Evolutionary conservation across 2,329 filamentous ascomycete genomes (phyloP), one percentile per base, ranked within the genome.

Genomic region (Graphilbum sp.): DNA sequence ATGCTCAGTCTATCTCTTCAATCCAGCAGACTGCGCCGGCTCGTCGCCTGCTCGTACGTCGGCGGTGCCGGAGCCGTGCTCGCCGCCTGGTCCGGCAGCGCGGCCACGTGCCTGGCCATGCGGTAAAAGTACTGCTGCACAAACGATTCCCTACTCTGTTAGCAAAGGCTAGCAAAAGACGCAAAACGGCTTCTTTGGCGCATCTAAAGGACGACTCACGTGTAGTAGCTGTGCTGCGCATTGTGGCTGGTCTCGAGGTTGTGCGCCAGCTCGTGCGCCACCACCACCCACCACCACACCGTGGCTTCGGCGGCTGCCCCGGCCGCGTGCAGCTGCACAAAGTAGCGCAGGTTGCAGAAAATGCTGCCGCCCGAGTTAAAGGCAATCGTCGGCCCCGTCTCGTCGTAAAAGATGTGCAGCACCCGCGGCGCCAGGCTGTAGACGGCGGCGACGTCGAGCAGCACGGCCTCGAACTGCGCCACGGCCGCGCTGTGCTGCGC

Each of bases 181-280:
- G 21, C 10, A 37, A 20, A 32, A 24, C 21, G 36, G 32, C n/a
- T n/a, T n/a, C n/a, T n/a, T n/a, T n/a, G n/a, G n/a, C n/a, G n/a
- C 39, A 16, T 13, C 27, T n/a, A 27, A 40, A 16, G 17, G 7
- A 20, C 18, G n/a, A 61, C 69, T 57, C 59, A 76, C 61, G 79
- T 88, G 52, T 90, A 93, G 53, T 78, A 93, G 50, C 77, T 82
- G 57, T 93, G 85, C 38, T 80, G 71, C 15, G 80, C 66, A 50
- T 79, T 79, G 56, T 96, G 88, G 45, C 75, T 69, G 29, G 62
- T 60, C 9, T 94, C 84, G 39, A 98, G 61, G 54, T 98, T 98
- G 59, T 98, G 90, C 41, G 90, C 87, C 55, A 98, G 61, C 60
- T 98, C 92, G 54, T 98, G 90, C 44, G 86, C 92, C 43, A 95